phyloP scores from a whole-genome alignment of 208 protist species.

The Leishmania major region DNA sequence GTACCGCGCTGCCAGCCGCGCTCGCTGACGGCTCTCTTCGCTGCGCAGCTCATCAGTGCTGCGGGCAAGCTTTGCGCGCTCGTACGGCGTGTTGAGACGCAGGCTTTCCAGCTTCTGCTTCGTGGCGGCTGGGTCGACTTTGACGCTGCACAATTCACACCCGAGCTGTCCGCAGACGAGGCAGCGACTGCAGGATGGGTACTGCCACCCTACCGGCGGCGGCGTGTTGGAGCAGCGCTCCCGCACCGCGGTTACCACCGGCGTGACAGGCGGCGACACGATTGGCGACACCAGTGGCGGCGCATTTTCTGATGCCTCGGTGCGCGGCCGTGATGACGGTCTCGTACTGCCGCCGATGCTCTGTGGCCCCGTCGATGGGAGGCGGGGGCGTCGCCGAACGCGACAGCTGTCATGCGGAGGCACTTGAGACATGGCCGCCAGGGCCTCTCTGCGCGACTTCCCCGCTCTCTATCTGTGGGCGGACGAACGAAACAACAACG shows the following conservation, averaged over 20 bases:
- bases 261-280: conserved; percentile 30
- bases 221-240: conserved; percentile 28
- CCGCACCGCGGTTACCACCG: conserved; percentile 11
- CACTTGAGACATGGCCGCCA: conserved; percentile 5
- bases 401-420: background rate
- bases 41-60: conserved; percentile 44
- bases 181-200: conserved; percentile 72
- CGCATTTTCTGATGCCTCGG: conserved; percentile 20
- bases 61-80: conserved; percentile 65
- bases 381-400: conserved; percentile 23
- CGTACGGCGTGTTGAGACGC: conserved; percentile 76
- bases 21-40: conserved; percentile 61
- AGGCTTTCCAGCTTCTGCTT: conserved; percentile 63
- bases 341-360: conserved; percentile 20
- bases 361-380: conserved; percentile 7
- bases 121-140: conserved; percentile 52
- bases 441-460: background rate
- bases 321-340: conserved; percentile 27
- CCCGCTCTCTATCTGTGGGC: background rate
- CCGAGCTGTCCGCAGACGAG: conserved; percentile 60
- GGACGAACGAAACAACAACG: background rate
- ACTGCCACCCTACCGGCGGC: conserved; percentile 55
- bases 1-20: conserved; percentile 37
- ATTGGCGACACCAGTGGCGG: conserved; percentile 22
- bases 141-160: conserved; percentile 47